Conservation (phyloP, 257 asterid species). For the Osmanthus fragrans region DNA sequence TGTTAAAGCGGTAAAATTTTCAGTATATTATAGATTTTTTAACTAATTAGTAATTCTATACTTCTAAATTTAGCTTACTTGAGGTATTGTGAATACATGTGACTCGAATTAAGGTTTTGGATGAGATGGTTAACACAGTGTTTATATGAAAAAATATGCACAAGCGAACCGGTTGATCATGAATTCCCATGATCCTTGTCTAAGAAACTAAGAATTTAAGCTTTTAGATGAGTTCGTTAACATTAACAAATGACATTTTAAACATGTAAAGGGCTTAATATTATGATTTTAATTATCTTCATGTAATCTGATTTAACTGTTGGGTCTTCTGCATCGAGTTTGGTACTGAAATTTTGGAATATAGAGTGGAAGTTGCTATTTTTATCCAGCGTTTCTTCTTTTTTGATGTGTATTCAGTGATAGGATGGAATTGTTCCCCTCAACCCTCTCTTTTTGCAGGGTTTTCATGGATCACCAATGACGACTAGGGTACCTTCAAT, state of each 20-base stretch:
- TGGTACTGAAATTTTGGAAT: background rate
- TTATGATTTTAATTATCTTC: background rate
- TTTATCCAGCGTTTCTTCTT: background rate
- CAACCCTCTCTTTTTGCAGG: slow-evolving; percentile 38
- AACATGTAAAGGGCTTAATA: background rate
- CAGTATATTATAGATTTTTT: background rate
- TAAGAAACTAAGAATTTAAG: background rate
- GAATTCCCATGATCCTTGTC: background rate
- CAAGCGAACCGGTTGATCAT: background rate
- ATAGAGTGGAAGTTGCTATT: background rate
- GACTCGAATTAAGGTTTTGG: background rate
- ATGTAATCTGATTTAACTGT: background rate
- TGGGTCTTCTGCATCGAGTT: background rate
- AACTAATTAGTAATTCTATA: background rate
- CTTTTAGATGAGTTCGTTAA: background rate
- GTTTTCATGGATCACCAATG: slow-evolving; percentile 80
- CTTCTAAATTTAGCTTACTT: background rate
- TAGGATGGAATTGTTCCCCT: background rate
- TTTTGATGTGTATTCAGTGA: background rate
- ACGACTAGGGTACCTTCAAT: slow-evolving; percentile 51
- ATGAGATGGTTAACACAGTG: background rate
- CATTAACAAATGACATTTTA: background rate
- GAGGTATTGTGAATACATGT: background rate
- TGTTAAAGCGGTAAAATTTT: slow-evolving; percentile 46
- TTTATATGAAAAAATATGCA: background rate